Evolutionary conservation across 106 monocot species (phyloP).

Genomic region (Dendrobium chrysotoxum): DNA sequence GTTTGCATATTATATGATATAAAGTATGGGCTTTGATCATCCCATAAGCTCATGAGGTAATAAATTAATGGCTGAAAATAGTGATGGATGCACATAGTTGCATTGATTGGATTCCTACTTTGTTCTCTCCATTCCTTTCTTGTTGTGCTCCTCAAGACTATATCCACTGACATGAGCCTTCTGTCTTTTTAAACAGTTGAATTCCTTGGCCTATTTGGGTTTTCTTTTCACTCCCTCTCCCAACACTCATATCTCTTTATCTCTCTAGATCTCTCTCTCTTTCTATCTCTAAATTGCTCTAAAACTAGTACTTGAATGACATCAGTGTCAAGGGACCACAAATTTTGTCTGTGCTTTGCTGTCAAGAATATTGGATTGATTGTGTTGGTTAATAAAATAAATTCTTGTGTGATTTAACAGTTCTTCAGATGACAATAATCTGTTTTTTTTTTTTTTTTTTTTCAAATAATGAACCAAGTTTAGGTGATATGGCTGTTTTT

Average conservation of each 20-base stretch:
- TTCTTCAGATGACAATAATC: neutral
- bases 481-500: too few relatives aligned
- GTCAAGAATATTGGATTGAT: neutral
- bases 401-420: neutral
- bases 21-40: neutral
- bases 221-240: neutral
- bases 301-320: neutral
- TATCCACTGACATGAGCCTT: neutral
- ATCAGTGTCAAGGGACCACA: neutral
- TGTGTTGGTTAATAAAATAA: neutral
- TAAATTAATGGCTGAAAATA: neutral
- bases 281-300: neutral
- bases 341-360: slow-evolving; percentile 7
- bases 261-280: neutral
- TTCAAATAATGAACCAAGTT: too few relatives aligned
- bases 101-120: slow-evolving; percentile 6
- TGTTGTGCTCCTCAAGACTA: neutral
- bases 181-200: neutral
- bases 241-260: neutral
- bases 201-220: neutral
- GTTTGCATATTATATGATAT: neutral
- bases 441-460: too few relatives aligned
- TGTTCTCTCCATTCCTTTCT: slow-evolving; percentile 2
- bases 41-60: neutral
- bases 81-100: neutral